A percentile compares a stretch with the other conserved stretches of the same genome.
Evolutionary conservation across 306 rosid genomes (phyloP).

Genomic region (Prinsepia uniflora): DNA sequence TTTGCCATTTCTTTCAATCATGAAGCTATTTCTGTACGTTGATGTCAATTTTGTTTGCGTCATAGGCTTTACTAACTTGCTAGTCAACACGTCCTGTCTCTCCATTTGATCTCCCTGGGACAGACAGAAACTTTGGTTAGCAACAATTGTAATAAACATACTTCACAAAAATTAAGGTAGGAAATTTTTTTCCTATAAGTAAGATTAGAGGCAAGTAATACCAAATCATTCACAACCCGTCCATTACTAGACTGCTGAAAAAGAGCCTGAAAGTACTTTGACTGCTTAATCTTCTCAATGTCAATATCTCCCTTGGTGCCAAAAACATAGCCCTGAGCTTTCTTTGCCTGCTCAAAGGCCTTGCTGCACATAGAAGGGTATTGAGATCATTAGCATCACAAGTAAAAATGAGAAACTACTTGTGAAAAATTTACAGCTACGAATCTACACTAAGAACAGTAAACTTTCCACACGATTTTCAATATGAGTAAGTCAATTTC

Average conservation of each 20-base stretch:
- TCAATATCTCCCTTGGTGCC: constrained; percentile 55
- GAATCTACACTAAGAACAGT: not conserved
- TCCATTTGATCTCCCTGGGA: constrained; percentile 45
- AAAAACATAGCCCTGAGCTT: constrained; percentile 53
- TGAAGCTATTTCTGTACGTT: constrained; percentile 36
- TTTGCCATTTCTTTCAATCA: constrained; percentile 35
- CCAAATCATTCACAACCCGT: constrained; percentile 39
- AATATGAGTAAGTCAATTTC: not conserved
- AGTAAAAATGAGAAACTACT: constrained; percentile 6
- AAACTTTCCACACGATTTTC: not conserved
- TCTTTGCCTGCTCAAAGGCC: constrained; percentile 83
- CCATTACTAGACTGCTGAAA: constrained; percentile 44
- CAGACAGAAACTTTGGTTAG: not conserved
- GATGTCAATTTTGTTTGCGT: constrained; percentile 53
- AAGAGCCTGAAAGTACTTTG: constrained; percentile 65
- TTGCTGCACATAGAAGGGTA: constrained; percentile 37
- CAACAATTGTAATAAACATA: not conserved
- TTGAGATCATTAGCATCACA: constrained; percentile 18
- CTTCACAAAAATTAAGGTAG: not conserved
- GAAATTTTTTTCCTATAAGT: not conserved
- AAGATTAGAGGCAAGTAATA: constrained; percentile 25
- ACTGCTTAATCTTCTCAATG: constrained; percentile 62
- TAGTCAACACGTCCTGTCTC: constrained; percentile 38
- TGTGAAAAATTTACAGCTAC: not conserved
- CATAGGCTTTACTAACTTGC: constrained; percentile 37